Conservation (phyloP, 2,329 filamentous ascomycete species). For the Colletotrichum tofieldiae region DNA sequence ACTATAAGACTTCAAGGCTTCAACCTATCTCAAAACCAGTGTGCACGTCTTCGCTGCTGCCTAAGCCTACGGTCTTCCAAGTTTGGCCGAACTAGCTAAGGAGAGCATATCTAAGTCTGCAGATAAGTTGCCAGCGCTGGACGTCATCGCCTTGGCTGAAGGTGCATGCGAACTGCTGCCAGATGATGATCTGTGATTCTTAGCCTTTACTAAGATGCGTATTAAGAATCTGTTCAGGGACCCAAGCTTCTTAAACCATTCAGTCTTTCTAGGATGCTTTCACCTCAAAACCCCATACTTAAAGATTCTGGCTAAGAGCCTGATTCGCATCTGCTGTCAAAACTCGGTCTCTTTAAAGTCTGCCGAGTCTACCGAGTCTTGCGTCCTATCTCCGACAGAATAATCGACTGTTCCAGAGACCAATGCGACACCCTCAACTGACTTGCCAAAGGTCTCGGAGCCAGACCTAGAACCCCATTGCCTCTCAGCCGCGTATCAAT, state of each 20-base stretch:
- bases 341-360: not conserved
- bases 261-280: slow-evolving; percentile 1
- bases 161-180: not conserved
- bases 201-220: not conserved
- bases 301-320: not conserved
- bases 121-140: not conserved
- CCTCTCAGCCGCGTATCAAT: too few relatives aligned
- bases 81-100: slow-evolving; percentile 6
- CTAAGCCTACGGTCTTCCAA: not conserved
- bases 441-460: too few relatives aligned
- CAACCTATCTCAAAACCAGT: not conserved
- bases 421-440: not conserved
- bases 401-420: not conserved
- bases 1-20: not conserved
- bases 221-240: not conserved
- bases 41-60: slow-evolving; percentile 14
- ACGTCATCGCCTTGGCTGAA: not conserved
- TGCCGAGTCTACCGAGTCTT: slow-evolving; percentile 2
- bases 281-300: not conserved
- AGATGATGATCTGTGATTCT: not conserved
- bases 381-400: not conserved
- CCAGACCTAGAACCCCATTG: too few relatives aligned
- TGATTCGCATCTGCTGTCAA: not conserved
- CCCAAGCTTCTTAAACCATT: not conserved
- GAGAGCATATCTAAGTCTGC: not conserved